phyloP scores from a whole-genome alignment of 306 rosid genomes.

The Glycine latifolia region DNA sequence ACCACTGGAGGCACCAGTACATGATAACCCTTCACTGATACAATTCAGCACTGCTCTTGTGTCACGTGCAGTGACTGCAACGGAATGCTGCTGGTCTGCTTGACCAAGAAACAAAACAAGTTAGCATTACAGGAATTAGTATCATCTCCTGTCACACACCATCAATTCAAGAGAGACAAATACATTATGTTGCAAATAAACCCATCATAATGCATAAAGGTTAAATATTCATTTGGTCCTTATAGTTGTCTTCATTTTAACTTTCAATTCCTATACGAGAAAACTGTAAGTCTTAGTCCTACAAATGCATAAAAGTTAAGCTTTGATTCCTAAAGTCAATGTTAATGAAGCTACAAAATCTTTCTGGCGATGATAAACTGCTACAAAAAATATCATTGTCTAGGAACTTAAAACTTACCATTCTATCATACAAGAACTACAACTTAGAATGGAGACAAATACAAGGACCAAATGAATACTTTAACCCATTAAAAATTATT shows the following conservation, averaged over 20 bases:
- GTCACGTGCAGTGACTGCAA: slow-evolving; percentile 46
- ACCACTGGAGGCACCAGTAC: slow-evolving; percentile 43
- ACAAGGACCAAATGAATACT: not conserved
- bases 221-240: too few relatives aligned
- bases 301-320: not conserved
- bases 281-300: not conserved
- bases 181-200: not conserved
- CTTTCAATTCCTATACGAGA: not conserved
- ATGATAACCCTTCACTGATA: slow-evolving; percentile 36
- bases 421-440: not conserved
- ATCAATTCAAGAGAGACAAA: slow-evolving; percentile 25
- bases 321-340: not conserved
- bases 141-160: not conserved
- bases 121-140: not conserved
- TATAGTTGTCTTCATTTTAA: too few relatives aligned
- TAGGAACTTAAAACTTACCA: not conserved
- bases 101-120: slow-evolving; percentile 39
- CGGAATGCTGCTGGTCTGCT: slow-evolving; percentile 41
- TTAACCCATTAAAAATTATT: not conserved
- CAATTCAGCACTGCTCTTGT: slow-evolving; percentile 43
- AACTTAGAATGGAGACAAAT: not conserved
- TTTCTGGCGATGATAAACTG: not conserved
- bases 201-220: too few relatives aligned
- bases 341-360: not conserved
- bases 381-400: not conserved